A percentile compares a stretch with the other conserved stretches of the same genome.
These are phyloP conservation scores for Nadsonia commutata DNA, from an alignment of 1,139 yeast genomes.

Conservation along the genomic window DNA sequence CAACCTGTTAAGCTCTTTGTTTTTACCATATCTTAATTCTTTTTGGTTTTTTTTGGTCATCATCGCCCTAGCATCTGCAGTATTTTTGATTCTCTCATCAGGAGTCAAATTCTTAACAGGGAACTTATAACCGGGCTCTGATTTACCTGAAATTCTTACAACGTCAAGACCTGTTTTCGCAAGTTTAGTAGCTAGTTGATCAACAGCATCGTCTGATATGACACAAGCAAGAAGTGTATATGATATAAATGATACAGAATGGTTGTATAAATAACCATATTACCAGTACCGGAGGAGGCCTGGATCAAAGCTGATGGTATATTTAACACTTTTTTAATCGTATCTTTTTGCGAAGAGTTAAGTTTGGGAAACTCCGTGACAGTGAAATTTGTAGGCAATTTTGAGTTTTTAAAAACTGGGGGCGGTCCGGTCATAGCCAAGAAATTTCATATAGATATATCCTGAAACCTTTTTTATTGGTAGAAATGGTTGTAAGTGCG, in stretches of 20 bases:
- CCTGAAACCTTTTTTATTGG: conserved; percentile 54
- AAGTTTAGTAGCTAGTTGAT: conserved; percentile 69
- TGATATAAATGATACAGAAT: conserved; percentile 59
- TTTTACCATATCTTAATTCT: conserved; percentile 47
- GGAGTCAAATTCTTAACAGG: conserved; percentile 16
- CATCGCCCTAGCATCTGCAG: conserved; percentile 25
- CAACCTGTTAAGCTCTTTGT: conserved; percentile 29
- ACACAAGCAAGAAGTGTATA: conserved; percentile 67
- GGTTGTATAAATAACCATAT: conserved; percentile 86
- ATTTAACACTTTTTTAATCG: conserved; percentile 56
- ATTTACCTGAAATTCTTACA: conserved; percentile 59
- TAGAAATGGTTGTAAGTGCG: conserved; percentile 65
- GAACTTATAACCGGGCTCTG: conserved; percentile 36
- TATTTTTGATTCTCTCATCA: conserved; percentile 24
- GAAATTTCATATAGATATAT: conserved; percentile 59
- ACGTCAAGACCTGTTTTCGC: conserved; percentile 56
- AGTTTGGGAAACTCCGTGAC: conserved; percentile 55
- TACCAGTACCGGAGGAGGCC: conserved; percentile 99
- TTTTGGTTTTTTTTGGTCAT: conserved; percentile 52
- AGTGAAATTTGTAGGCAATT: conserved; percentile 45
- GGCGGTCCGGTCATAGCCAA: conserved; percentile 59
- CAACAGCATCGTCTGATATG: conserved; percentile 91
- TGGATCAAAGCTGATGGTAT: conserved; percentile 77
- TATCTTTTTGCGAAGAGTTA: conserved; percentile 66
- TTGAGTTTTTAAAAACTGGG: conserved; percentile 12